Conservation (phyloP, 2,329 filamentous ascomycete genomes). For the Diaporthe velutina region DNA sequence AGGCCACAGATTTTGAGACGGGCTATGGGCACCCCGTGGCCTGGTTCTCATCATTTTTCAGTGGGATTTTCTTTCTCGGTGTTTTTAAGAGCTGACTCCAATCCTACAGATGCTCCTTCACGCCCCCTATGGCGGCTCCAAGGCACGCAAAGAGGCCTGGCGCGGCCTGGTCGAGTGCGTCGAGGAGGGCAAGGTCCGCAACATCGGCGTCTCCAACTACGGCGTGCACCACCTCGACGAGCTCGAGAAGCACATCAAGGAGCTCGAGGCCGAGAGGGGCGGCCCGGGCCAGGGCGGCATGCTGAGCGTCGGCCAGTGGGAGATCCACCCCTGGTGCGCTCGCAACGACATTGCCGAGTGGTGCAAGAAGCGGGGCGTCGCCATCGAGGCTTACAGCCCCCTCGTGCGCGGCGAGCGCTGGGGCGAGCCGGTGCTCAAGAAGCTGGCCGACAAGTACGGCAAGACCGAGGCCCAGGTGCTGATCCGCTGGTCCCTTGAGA, state of each 20-base stretch:
- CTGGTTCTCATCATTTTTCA: too few relatives aligned
- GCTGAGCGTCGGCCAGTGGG: slow-evolving; percentile 88
- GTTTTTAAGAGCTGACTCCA: too few relatives aligned
- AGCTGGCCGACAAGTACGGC: slow-evolving; percentile 77
- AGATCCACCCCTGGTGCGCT: slow-evolving; percentile 90
- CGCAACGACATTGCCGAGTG: slow-evolving; percentile 84
- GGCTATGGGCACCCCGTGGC: too few relatives aligned
- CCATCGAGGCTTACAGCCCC: slow-evolving; percentile 74
- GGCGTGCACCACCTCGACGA: slow-evolving; percentile 74
- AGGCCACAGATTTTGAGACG: too few relatives aligned
- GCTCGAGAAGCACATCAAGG: slow-evolving; percentile 68
- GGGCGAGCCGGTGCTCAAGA: slow-evolving; percentile 74
- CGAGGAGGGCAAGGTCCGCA: slow-evolving; percentile 71
- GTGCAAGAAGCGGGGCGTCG: slow-evolving; percentile 74
- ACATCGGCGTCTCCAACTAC: slow-evolving; percentile 75
- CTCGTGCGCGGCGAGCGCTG: slow-evolving; percentile 77
- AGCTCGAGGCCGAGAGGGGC: slow-evolving; percentile 72
- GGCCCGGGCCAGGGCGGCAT: slow-evolving; percentile 76
- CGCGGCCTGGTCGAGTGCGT: slow-evolving; percentile 73
- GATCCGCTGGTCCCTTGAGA: slow-evolving; percentile 86
- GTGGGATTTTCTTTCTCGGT: too few relatives aligned
- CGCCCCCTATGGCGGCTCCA: slow-evolving; percentile 69
- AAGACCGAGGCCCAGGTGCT: slow-evolving; percentile 83
- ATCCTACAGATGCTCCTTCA: slow-evolving; percentile 75
- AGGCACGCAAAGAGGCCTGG: slow-evolving; percentile 71